A percentile compares a stretch with the other conserved stretches of the same genome.
These are phyloP conservation scores for Umbelopsis sp. DNA, from an alignment of 192 early-diverging fungal genomes.

Conservation along the genomic window DNA sequence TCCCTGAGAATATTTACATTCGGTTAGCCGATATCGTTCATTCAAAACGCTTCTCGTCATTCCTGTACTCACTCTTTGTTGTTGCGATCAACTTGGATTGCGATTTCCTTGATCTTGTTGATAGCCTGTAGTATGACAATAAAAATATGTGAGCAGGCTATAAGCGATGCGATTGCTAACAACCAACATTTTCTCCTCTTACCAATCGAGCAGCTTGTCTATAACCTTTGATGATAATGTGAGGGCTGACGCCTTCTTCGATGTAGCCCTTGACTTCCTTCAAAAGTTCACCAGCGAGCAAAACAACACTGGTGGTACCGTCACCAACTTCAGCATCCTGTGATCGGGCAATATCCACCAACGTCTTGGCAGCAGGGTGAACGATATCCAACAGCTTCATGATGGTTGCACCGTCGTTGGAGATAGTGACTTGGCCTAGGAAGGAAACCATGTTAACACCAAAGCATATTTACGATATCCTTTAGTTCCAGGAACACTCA, in stretches of 20 bases:
- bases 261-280: slow-evolving; percentile 93
- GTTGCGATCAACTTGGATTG: slow-evolving; percentile 81
- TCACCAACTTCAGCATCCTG: slow-evolving; percentile 99
- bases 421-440: slow-evolving; percentile 89
- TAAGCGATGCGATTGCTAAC: background rate
- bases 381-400: slow-evolving; percentile 97
- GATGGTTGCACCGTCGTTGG: slow-evolving; percentile 99
- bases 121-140: slow-evolving; percentile 57
- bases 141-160: background rate
- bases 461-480: background rate
- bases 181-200: slow-evolving; percentile 3
- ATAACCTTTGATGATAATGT: slow-evolving; percentile 95
- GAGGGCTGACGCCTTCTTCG: slow-evolving; percentile 94
- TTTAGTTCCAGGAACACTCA: slow-evolving; percentile 34
- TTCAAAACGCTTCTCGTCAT: too few relatives aligned
- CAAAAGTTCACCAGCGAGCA: slow-evolving; percentile 95
- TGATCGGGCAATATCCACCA: slow-evolving; percentile 96
- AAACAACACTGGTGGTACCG: slow-evolving; percentile 96
- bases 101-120: slow-evolving; percentile 91
- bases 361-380: slow-evolving; percentile 96
- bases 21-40: too few relatives aligned
- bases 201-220: slow-evolving; percentile 87
- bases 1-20: slow-evolving; percentile 48
- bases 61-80: slow-evolving; percentile 62
- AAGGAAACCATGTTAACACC: background rate